Conservation (phyloP, 83 land plant genomes). For the Picea mariana region DNA sequence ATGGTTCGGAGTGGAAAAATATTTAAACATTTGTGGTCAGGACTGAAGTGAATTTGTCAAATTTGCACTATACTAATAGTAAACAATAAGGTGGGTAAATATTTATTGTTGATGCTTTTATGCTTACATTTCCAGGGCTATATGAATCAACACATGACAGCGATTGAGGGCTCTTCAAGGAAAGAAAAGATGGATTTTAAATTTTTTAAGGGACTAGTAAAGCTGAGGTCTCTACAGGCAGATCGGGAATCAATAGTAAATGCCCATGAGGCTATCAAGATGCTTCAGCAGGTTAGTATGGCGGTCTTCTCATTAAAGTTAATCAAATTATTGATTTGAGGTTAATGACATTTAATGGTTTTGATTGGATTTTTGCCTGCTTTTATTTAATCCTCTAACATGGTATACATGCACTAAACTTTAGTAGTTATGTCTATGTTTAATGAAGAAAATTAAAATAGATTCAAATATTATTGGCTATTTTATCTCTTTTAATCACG, state of each 20-base stretch:
- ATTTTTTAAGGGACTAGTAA: constrained; percentile 41
- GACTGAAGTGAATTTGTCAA: no score
- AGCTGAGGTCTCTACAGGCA: constrained; percentile 53
- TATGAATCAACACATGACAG: constrained; percentile 43
- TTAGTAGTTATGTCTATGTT: not conserved
- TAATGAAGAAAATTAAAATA: not conserved
- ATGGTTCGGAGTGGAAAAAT: no score
- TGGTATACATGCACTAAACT: not conserved
- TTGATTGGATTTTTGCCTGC: not conserved
- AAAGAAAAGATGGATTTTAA: constrained; percentile 27
- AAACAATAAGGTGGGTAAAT: not conserved
- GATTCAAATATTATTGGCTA: not conserved
- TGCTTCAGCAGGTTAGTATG: constrained; percentile 47
- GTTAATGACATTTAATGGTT: not conserved
- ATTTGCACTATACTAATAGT: no score
- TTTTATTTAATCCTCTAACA: not conserved
- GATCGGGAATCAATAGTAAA: constrained; percentile 18
- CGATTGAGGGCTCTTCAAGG: constrained; percentile 16
- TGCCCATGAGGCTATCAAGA: constrained; percentile 20
- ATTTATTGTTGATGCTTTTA: not conserved
- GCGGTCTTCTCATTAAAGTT: not conserved
- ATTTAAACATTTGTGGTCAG: no score
- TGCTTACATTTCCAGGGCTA: constrained; percentile 32
- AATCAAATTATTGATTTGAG: not conserved
- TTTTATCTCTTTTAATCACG: not conserved